Percentiles rank a stretch among this genome's conserved stretches.
Conservation (phyloP, 148 eudicot species). For the Rhododendron vialii region DNA sequence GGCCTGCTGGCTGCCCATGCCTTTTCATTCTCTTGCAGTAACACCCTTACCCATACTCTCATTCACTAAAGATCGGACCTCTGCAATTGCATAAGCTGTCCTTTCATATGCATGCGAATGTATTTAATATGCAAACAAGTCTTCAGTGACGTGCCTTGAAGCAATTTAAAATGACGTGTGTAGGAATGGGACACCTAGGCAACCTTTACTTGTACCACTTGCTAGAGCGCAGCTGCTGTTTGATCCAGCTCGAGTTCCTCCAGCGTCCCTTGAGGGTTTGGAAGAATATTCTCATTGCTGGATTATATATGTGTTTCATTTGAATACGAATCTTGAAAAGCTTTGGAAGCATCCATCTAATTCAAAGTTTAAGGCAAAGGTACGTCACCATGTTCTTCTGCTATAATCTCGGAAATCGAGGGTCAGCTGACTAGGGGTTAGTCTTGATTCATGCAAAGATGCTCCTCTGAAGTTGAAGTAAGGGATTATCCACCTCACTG, state of each 20-base stretch:
- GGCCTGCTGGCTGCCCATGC: background rate
- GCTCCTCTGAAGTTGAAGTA: no score
- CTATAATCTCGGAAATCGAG: no score
- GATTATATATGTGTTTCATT: slow-evolving; percentile 87
- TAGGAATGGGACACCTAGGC: slow-evolving; percentile 98
- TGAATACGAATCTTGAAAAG: slow-evolving; percentile 89
- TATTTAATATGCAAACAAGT: background rate
- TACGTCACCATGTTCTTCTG: background rate
- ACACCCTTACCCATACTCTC: background rate
- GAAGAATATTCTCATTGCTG: slow-evolving; percentile 90
- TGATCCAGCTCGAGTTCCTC: slow-evolving; percentile 75
- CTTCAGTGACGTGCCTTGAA: background rate
- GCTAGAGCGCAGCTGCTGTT: slow-evolving; percentile 75
- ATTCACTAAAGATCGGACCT: background rate
- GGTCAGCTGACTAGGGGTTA: no score
- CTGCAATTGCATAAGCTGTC: background rate
- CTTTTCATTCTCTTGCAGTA: background rate
- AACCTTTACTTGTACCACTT: slow-evolving; percentile 92
- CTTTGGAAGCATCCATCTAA: slow-evolving; percentile 81
- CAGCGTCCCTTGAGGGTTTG: slow-evolving; percentile 86
- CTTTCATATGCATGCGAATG: background rate
- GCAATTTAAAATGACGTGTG: slow-evolving; percentile 1
- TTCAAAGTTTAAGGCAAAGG: slow-evolving; percentile 92
- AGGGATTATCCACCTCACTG: no score
- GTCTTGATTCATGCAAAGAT: no score